Conservation (phyloP, 257 asterid species). For the Eucommia ulmoides region DNA sequence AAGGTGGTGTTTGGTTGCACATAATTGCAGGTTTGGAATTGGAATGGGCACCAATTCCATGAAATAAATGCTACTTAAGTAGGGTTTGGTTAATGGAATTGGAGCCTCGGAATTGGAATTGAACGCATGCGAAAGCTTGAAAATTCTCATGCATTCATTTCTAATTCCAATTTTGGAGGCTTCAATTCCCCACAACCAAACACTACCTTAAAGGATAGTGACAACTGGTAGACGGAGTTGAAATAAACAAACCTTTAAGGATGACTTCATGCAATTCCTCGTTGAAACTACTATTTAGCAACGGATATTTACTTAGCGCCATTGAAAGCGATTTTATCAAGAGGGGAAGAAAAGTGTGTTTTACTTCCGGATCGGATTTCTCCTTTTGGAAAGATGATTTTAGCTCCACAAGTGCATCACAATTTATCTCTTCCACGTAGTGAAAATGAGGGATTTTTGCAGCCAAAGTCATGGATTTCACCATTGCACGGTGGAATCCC, state of each 20-base stretch:
- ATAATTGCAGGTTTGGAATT: too few species aligned
- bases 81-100: neutral
- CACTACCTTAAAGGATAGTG: too few species aligned
- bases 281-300: conserved; percentile 75
- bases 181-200: too few species aligned
- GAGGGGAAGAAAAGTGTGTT: conserved; percentile 69
- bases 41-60: too few species aligned
- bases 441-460: conserved; percentile 91
- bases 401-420: conserved; percentile 65
- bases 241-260: conserved; percentile 53
- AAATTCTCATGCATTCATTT: too few species aligned
- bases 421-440: conserved; percentile 82
- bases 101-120: too few species aligned
- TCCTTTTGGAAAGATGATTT: conserved; percentile 61
- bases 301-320: conserved; percentile 63
- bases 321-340: conserved; percentile 76
- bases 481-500: conserved; percentile 98
- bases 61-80: neutral
- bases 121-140: too few species aligned
- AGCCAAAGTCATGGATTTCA: conserved; percentile 78
- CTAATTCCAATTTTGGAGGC: too few species aligned
- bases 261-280: conserved; percentile 67
- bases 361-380: conserved; percentile 59
- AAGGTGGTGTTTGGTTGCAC: too few species aligned
- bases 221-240: neutral